phyloP scores from a whole-genome alignment of 2,329 filamentous ascomycete species.

The Monosporascus sp. region DNA sequence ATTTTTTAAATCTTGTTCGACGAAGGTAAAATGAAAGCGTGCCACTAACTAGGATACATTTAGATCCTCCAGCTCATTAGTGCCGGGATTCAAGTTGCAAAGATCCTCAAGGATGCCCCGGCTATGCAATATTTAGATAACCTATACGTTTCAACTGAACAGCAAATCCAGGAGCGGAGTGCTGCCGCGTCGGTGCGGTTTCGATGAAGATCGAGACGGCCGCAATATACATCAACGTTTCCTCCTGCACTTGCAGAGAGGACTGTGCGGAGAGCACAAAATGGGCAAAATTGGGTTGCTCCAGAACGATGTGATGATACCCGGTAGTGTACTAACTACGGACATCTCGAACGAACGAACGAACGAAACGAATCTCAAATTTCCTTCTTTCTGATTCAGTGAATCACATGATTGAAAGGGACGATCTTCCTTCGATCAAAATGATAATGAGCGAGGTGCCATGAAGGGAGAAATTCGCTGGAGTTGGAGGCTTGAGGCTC shows the following conservation, averaged over 20 bases:
- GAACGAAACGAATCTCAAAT: slow-evolving; percentile 21
- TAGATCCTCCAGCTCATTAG: slow-evolving; percentile 77
- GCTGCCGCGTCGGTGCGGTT: slow-evolving; percentile 37
- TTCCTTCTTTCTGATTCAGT: slow-evolving; percentile 8
- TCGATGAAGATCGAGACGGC: slow-evolving; percentile 23
- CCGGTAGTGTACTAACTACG: slow-evolving; percentile 13
- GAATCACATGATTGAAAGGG: slow-evolving; percentile 8
- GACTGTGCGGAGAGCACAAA: background rate
- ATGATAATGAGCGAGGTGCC: background rate
- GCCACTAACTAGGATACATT: background rate
- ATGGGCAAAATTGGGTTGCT: background rate
- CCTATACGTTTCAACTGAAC: slow-evolving; percentile 78
- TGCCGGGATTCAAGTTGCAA: slow-evolving; percentile 80
- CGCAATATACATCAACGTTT: slow-evolving; percentile 17
- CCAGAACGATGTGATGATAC: background rate
- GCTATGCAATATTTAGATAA: slow-evolving; percentile 79
- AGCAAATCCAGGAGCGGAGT: slow-evolving; percentile 65
- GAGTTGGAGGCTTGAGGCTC: background rate
- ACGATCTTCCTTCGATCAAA: slow-evolving; percentile 1
- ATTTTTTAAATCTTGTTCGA: background rate
- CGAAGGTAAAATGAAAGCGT: background rate
- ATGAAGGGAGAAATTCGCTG: background rate
- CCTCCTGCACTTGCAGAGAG: slow-evolving; percentile 6
- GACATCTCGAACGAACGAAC: slow-evolving; percentile 10
- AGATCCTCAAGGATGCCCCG: slow-evolving; percentile 76